Conservation (phyloP, 352 stramenopile genomes). For the Phytophthora capsici region DNA sequence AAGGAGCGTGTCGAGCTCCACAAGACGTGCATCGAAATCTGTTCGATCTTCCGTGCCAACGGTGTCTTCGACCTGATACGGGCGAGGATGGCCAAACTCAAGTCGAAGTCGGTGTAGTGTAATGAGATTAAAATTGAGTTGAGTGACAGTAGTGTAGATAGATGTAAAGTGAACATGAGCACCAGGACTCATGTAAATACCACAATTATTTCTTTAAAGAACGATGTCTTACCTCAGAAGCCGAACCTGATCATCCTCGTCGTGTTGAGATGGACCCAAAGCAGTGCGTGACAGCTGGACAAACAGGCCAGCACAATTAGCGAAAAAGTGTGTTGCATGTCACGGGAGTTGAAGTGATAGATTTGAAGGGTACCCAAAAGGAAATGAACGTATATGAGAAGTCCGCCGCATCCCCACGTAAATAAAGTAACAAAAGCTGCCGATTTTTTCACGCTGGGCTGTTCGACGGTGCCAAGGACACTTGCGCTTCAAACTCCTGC, state of each 20-base stretch:
- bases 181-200: neutral
- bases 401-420: no score
- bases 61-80: conserved; percentile 27
- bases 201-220: neutral
- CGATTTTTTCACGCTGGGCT: no score
- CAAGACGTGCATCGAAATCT: conserved; percentile 36
- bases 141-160: neutral
- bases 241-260: neutral
- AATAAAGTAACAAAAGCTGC: no score
- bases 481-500: no score
- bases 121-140: conserved; percentile 1
- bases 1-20: conserved; percentile 28
- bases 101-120: neutral
- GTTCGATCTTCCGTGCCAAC: conserved; percentile 34
- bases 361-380: neutral
- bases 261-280: neutral
- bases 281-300: neutral
- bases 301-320: conserved; percentile 5
- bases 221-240: no score
- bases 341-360: conserved; percentile 6
- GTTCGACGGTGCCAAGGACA: no score
- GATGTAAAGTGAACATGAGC: neutral
- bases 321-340: neutral
- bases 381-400: neutral
- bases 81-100: conserved; percentile 16